These are phyloP conservation scores for Chalciporus piperatus DNA, from an alignment of 768 basidiomycete genomes.

Conservation along the genomic window DNA sequence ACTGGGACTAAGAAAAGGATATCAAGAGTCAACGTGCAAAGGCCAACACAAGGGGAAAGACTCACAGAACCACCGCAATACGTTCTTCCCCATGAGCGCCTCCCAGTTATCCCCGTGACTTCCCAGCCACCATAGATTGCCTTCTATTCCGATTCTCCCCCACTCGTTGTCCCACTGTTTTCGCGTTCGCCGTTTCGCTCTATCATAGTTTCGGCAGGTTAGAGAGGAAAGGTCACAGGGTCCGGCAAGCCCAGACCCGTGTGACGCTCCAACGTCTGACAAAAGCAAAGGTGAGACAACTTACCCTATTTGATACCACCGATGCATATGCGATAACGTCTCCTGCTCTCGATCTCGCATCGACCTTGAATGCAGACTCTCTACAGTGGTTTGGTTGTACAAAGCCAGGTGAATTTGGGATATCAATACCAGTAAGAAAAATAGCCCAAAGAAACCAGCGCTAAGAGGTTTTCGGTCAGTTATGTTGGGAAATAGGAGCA, in stretches of 20 bases:
- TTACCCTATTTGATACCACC: constrained; percentile 55
- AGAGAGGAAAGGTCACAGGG: background rate
- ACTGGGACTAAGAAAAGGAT: constrained; percentile 37
- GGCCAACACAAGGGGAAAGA: constrained; percentile 18
- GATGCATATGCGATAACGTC: constrained; percentile 47
- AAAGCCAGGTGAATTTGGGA: constrained; percentile 63
- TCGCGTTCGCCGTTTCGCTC: constrained; percentile 46
- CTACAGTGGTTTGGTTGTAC: constrained; percentile 74
- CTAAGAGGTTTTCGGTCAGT: constrained; percentile 37
- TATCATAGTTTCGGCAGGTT: constrained; percentile 24
- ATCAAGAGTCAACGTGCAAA: background rate
- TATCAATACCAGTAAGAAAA: constrained; percentile 54
- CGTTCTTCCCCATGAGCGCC: constrained; percentile 72
- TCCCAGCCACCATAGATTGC: constrained; percentile 86
- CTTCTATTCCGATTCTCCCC: constrained; percentile 73
- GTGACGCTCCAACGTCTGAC: background rate
- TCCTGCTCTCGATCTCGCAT: constrained; percentile 65
- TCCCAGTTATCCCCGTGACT: constrained; percentile 63
- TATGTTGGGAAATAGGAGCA: background rate
- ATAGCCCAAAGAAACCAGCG: constrained; percentile 67
- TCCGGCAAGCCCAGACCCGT: background rate
- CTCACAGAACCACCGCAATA: constrained; percentile 79
- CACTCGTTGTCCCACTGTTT: constrained; percentile 75
- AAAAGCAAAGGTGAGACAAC: constrained; percentile 20
- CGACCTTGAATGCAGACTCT: constrained; percentile 55